Percentiles rank a stretch among this genome's conserved stretches.
These are phyloP conservation scores for Saccharomyces cerevisiae DNA, from an alignment of 805 yeast genomes.

Conservation along the genomic window DNA sequence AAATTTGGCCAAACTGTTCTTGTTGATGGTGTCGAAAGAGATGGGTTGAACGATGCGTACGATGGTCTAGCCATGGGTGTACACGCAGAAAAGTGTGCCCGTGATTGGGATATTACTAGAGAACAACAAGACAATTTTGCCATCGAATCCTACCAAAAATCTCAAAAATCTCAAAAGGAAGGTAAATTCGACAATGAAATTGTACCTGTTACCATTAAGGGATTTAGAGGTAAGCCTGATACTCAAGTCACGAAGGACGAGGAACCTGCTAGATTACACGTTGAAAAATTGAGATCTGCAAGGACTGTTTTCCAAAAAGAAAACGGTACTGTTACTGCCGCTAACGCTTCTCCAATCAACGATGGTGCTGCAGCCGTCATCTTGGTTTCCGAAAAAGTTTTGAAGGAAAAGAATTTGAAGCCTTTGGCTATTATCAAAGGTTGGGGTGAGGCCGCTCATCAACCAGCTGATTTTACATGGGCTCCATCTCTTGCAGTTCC, in stretches of 20 bases:
- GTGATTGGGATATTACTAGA: conserved; percentile 66
- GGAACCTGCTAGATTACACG: conserved; percentile 72
- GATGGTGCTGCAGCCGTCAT: conserved; percentile 98
- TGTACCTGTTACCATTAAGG: conserved; percentile 81
- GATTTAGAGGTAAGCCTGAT: conserved; percentile 86
- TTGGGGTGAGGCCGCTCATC: conserved; percentile 98
- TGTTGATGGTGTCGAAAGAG: conserved; percentile 86
- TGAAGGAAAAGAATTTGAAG: conserved; percentile 75
- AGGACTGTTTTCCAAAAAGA: conserved; percentile 93
- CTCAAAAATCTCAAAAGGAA: conserved; percentile 66
- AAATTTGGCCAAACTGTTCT: conserved; percentile 76
- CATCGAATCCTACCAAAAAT: conserved; percentile 73
- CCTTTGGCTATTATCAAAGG: conserved; percentile 86
- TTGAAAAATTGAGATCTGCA: conserved; percentile 66
- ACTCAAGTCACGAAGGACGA: conserved; percentile 67
- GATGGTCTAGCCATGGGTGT: conserved; percentile 88
- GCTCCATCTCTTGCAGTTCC: conserved; percentile 94
- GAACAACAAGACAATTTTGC: conserved; percentile 89
- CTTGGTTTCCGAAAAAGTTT: conserved; percentile 74
- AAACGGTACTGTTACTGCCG: conserved; percentile 93
- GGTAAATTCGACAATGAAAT: conserved; percentile 83
- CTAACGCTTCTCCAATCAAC: conserved; percentile 91
- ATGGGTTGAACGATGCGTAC: conserved; percentile 91
- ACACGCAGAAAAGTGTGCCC: conserved; percentile 94
- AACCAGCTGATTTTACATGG: conserved; percentile 91